Base-by-base conservation (phyloP, 2,329 filamentous ascomycete genomes). In the Fusarium sp. region DNA sequence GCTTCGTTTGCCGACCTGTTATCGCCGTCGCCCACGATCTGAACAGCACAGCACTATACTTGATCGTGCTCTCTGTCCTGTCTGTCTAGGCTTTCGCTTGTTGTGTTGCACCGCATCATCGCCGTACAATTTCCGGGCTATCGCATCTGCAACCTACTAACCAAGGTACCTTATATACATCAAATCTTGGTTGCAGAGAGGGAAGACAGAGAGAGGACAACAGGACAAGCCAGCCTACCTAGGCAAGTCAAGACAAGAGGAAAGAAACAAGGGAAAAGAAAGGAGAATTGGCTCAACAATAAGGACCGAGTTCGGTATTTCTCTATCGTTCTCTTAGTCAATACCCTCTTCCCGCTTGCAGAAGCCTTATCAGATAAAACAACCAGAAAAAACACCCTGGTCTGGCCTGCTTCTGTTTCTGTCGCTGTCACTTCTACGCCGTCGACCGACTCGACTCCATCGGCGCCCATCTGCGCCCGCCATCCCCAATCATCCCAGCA, bases 391-490 rank as follows among this genome's bases (percentile, higher is more conserved):
- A n/a, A 36, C 11, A 63, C 41, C 70, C 75, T 36, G 70, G 75
- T 69, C 73, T 35, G 70, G 75, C 62, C 73, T 75, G 54, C 30
- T 45, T 54, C 48, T 53, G 30, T 35, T 24, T 35, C 30, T 48
- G 18, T 48, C 14, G 20, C 30, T 48, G 41, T 48, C 32, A 28
- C n/a, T 57, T 44, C 22, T 55, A 18, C 17, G 22, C 60, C 69
- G 74, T 75, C 69, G 71, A 76, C 75, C 58, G 50, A 75, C 72
- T 51, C 53, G 67, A 73, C 75, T 60, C 69, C 76, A 78, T 77
- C 77, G 63, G 77, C 76, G 77, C 74, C 72, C 78, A 74, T 79
- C 78, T 79, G 75, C 76, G 76, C 76, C 79, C 72, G 74, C 74
- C 75, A 78, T 73, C 76, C 67, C 65, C 69, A 58, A 64, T 50